phyloP scores from a whole-genome alignment of 2,329 filamentous ascomycete genomes.

The Aspergillus sp. region DNA sequence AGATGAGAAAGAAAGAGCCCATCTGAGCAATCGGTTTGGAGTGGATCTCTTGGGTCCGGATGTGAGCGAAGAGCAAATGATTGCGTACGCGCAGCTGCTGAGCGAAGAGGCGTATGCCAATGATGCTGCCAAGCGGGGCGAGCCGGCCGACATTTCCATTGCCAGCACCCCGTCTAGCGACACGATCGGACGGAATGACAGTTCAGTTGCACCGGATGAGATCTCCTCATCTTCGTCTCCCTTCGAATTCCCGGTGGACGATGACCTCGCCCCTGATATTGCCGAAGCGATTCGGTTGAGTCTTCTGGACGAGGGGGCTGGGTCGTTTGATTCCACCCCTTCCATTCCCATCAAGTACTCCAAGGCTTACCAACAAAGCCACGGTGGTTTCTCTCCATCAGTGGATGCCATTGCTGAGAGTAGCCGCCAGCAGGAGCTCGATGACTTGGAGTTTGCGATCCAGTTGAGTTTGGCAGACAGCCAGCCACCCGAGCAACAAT shows the following conservation, averaged over 20 bases:
- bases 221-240: slow-evolving; percentile 37
- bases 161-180: slow-evolving; percentile 39
- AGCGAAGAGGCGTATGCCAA: slow-evolving; percentile 58
- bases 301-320: slow-evolving; percentile 36
- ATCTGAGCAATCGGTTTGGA: slow-evolving; percentile 77
- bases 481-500: slow-evolving; percentile 40
- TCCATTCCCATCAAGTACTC: slow-evolving; percentile 38
- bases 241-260: slow-evolving; percentile 39
- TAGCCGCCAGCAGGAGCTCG: slow-evolving; percentile 48
- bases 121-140: slow-evolving; percentile 49
- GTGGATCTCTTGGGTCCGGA: slow-evolving; percentile 66
- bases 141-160: slow-evolving; percentile 40
- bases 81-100: slow-evolving; percentile 62
- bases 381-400: slow-evolving; percentile 16
- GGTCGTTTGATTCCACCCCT: slow-evolving; percentile 14
- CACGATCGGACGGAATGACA: slow-evolving; percentile 32
- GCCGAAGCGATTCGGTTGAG: slow-evolving; percentile 62
- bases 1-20: slow-evolving; percentile 65
- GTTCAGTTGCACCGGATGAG: slow-evolving; percentile 27
- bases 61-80: slow-evolving; percentile 59
- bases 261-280: slow-evolving; percentile 57
- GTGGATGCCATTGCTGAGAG: slow-evolving; percentile 27
- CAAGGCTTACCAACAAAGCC: slow-evolving; percentile 22
- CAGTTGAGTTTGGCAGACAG: slow-evolving; percentile 63
- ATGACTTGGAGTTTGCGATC: slow-evolving; percentile 61